Evolutionary conservation across 2,329 filamentous ascomycete genomes (phyloP), one percentile per base, ranked within the genome.

Genomic region (Apiospora hydei): DNA sequence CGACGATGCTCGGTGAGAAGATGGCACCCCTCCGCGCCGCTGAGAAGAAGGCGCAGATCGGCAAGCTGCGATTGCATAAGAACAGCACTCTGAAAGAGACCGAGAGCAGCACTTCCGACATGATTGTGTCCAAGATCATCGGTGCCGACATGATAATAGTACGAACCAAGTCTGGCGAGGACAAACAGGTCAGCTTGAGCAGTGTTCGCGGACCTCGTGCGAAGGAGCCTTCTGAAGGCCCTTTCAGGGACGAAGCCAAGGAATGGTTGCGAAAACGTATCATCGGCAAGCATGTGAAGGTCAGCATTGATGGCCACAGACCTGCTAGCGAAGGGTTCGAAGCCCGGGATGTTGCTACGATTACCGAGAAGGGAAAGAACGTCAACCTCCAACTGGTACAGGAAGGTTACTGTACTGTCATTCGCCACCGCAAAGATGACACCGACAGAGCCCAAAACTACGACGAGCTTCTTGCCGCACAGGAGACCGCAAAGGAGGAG

Each of bases 401-500:
- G 84, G 94, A 93, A 76, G 96, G 96, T 43, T 98, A 95, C 85
- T 94, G 92, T 34, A 96, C 95, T 0, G 96, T 99, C 11, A 97
- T 99, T 78, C 92, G 96, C 74, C 96, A 99, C 84, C 91, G 95
- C 75, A 94, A 96, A 83, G 96, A 98, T 79, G 96, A 99, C 80
- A 94, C 94, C 4, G 96, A 99, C 82, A 90, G 96, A 70, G 96
- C 95, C 68, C 92, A 95, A 24, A 95, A 98, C 82, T 99, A 98
- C 80, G 96, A 99, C 78, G 93, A 96, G 78, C 87, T 97, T 16
- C 87, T 96, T 24, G 91, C 91, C 47, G 94, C 94, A 3, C 94
- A 96, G 80, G 93, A 94, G 78, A 88, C 87, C 73, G 96, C 96
- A 69, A 95, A 97, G 84, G 91, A 93, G 74, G 94, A 94, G 77